A percentile compares a stretch with the other conserved stretches of the same genome.
Evolutionary conservation across 129 eudicot genomes (phyloP).

Genomic region (Centrapalus pauciflorus): DNA sequence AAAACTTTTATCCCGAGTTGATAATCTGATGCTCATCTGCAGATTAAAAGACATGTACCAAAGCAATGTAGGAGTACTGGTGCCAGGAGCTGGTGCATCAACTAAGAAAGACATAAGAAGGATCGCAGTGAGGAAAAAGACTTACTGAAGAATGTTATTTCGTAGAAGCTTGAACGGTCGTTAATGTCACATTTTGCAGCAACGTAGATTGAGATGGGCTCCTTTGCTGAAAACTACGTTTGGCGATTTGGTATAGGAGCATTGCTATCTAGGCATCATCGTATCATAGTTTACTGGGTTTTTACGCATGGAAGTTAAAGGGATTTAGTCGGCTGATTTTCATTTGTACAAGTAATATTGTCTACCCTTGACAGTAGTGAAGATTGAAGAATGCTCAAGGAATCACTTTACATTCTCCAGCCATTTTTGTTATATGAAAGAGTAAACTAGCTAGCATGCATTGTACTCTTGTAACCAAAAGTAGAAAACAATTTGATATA

Average conservation of each 20-base stretch:
- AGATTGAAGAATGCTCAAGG: background rate
- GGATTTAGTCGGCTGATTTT: constrained; percentile 4
- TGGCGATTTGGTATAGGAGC: constrained; percentile 6
- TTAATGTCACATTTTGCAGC: background rate
- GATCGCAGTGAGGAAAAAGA: constrained; percentile 56
- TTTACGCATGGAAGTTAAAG: background rate
- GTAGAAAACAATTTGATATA: background rate
- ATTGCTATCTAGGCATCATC: background rate
- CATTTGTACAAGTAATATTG: constrained; percentile 9
- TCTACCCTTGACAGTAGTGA: constrained; percentile 1
- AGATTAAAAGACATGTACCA: constrained; percentile 80
- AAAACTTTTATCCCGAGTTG: background rate
- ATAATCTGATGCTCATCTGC: constrained; percentile 12
- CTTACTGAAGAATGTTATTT: constrained; percentile 43
- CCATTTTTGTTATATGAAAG: constrained; percentile 22
- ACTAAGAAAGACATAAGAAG: constrained; percentile 62
- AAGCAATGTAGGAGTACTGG: constrained; percentile 46
- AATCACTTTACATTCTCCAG: background rate
- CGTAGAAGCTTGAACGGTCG: background rate
- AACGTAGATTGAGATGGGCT: background rate
- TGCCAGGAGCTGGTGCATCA: constrained; percentile 40
- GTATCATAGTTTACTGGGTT: background rate
- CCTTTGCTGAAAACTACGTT: background rate
- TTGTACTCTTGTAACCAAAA: constrained; percentile 8
- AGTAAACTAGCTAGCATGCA: constrained; percentile 9